Percentiles rank a stretch among this genome's conserved stretches.
Conservation (phyloP, 306 rosid species). For the Glycine latifolia region DNA sequence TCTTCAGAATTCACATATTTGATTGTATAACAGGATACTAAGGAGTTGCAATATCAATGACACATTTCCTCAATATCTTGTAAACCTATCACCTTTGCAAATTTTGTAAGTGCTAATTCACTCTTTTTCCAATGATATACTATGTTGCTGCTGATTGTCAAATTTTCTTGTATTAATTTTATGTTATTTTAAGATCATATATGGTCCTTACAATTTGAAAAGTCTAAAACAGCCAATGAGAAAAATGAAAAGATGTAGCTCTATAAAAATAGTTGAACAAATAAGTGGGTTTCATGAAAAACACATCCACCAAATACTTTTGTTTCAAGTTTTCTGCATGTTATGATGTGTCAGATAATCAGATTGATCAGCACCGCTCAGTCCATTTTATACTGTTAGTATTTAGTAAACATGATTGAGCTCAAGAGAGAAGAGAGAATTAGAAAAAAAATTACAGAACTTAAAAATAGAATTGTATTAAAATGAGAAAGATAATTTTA, state of each 20-base stretch:
- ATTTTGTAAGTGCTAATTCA: constrained; percentile 51
- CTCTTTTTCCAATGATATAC: neutral
- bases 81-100: neutral
- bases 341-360: neutral
- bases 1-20: neutral
- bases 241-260: neutral
- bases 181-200: neutral
- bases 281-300: neutral
- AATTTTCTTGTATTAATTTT: constrained; percentile 7
- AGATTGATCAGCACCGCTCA: too few species aligned
- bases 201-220: neutral
- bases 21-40: constrained; percentile 57
- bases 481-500: too few species aligned
- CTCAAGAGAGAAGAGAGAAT: too few species aligned
- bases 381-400: too few species aligned
- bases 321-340: neutral
- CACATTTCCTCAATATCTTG: constrained; percentile 51
- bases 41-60: constrained; percentile 71
- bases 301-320: neutral
- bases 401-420: too few species aligned
- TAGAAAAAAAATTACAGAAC: too few species aligned
- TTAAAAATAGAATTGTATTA: too few species aligned
- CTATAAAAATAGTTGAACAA: neutral
- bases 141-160: neutral
- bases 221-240: neutral